A percentile compares a stretch with the other conserved stretches of the same genome.
Evolutionary conservation across 2,329 filamentous ascomycete species (phyloP).

Genomic region (Chrysoporthe cubensis): DNA sequence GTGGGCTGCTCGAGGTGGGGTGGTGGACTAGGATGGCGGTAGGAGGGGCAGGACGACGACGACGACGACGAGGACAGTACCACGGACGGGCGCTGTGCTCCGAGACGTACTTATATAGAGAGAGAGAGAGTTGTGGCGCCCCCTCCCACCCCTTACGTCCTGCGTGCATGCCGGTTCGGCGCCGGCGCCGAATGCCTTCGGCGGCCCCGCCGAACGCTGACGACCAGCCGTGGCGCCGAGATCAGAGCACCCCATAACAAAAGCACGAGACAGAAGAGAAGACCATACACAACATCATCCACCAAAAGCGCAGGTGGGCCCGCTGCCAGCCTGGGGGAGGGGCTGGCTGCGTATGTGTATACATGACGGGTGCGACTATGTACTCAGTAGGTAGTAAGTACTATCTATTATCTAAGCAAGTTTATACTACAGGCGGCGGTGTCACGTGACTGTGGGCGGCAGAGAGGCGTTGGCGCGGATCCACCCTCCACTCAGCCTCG

Average conservation of each 20-base stretch:
- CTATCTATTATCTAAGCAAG: no score
- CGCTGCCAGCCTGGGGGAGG: no score
- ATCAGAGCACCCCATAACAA: no score
- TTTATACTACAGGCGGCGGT: neutral
- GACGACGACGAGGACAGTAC: neutral
- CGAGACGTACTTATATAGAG: neutral
- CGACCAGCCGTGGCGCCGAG: neutral
- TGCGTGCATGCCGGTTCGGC: neutral
- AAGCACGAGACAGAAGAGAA: no score
- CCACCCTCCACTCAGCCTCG: neutral
- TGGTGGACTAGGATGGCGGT: neutral
- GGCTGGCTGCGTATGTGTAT: no score
- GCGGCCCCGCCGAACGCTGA: constrained; percentile 9
- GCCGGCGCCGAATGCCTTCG: constrained; percentile 20
- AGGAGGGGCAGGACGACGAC: no score
- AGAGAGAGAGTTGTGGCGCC: no score
- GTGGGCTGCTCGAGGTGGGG: neutral
- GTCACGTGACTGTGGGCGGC: constrained; percentile 1
- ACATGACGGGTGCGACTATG: no score
- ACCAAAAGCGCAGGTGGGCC: no score
- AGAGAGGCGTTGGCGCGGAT: no score
- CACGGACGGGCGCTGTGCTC: neutral
- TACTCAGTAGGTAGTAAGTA: no score
- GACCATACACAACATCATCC: no score
- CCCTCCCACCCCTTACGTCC: neutral